phyloP scores from a whole-genome alignment of 768 basidiomycete genomes.

The Rhodotorula paludigena region DNA sequence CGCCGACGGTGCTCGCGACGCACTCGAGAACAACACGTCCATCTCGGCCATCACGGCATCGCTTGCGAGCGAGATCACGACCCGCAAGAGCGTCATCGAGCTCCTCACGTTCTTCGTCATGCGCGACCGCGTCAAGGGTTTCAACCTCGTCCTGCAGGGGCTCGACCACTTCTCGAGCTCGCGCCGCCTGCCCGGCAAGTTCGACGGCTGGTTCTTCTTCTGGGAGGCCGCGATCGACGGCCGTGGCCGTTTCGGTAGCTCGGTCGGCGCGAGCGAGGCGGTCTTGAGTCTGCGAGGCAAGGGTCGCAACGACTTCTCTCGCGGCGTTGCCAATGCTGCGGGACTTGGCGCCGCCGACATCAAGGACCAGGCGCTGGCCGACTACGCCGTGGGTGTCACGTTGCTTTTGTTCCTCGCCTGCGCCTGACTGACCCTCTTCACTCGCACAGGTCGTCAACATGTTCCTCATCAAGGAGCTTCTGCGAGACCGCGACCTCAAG shows the following conservation, averaged over 20 bases:
- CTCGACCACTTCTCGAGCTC: slow-evolving; percentile 54
- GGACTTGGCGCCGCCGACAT: slow-evolving; percentile 16
- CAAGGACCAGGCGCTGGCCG: slow-evolving; percentile 45
- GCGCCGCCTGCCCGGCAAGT: slow-evolving; percentile 53
- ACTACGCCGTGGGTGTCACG: slow-evolving; percentile 67
- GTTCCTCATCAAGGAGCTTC: slow-evolving; percentile 64
- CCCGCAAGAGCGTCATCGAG: slow-evolving; percentile 73
- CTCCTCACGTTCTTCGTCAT: slow-evolving; percentile 66
- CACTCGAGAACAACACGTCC: slow-evolving; percentile 65
- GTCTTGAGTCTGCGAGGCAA: slow-evolving; percentile 54
- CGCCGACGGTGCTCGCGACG: slow-evolving; percentile 61
- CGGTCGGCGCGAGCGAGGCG: slow-evolving; percentile 92
- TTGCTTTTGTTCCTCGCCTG: not conserved
- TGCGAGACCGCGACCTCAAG: slow-evolving; percentile 71
- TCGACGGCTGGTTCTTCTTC: slow-evolving; percentile 84
- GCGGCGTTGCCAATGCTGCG: slow-evolving; percentile 20
- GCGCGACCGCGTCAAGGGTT: slow-evolving; percentile 59
- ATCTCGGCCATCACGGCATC: slow-evolving; percentile 75
- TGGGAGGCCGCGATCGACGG: slow-evolving; percentile 71
- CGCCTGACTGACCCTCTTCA: not conserved
- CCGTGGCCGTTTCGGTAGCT: slow-evolving; percentile 86
- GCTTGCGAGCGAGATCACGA: slow-evolving; percentile 71
- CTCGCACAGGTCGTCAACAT: slow-evolving; percentile 53
- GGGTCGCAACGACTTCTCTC: slow-evolving; percentile 28
- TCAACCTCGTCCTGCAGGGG: slow-evolving; percentile 66